Base-by-base conservation (phyloP, 2,329 filamentous ascomycete genomes). In the Colletotrichum lentis region DNA sequence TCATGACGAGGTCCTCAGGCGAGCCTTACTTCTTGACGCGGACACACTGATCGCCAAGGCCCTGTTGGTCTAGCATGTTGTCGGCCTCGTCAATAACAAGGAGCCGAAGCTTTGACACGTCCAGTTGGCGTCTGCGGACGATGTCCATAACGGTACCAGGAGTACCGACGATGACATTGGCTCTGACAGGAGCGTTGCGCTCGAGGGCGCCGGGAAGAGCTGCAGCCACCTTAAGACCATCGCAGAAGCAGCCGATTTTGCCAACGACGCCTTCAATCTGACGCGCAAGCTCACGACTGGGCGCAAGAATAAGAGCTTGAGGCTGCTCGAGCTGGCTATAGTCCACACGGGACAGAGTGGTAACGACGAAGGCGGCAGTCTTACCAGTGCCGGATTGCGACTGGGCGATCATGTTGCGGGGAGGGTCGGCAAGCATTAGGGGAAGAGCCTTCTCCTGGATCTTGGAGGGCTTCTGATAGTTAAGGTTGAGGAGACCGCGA, bases 341-440 rank as follows among this genome's bases (percentile, higher is more conserved):
- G 75, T 99, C 93, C 76, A 98, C 81, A 71, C 96, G 93, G 67
- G 92, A 92, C 47, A 99, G 86, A 69, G 97, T 91, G 69, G 97
- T 97, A 70, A 97, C 90, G 53, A 96, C 92, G 78, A 99, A 99
- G 24, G 96, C 96, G 22, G 94, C 96, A 0, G 96, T 99, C 84
- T 99, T 99, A 76, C 96, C 96, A 22, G 96, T 99, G 73, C 96
- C 96, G 2, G 96, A 99, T 80, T 99, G 96, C n/a, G 96, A 99
- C 81, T 99, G 96, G 3, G 94, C 96, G 76, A 99, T 95, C 86
- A 99, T 91, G 80, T 98, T 98, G 72, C 86, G 86, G 0, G 95
- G 91, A n/a, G 96, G 95, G 76, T 97, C 85, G 73, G 87, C 83
- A 71, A 99, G 87, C 76, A 99, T 91, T 63, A 99, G 85, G 35